Evolutionary conservation across 768 basidiomycete genomes (phyloP).

Genomic region (Tricholoma matsutake): DNA sequence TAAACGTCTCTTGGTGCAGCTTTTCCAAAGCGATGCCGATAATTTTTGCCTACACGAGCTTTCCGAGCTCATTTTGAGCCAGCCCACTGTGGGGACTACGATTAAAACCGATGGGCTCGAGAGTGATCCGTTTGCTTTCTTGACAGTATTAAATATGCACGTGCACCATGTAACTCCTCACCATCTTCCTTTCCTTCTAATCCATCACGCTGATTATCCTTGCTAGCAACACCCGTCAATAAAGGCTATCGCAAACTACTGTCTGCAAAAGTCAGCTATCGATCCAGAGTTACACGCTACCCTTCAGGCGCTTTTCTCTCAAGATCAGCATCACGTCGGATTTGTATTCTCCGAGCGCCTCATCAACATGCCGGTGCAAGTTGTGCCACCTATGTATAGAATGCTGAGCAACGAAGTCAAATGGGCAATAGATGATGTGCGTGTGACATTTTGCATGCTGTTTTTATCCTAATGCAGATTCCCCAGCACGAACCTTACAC

Average conservation of each 20-base stretch:
- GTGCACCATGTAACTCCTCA: slow-evolving; percentile 49
- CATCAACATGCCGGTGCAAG: slow-evolving; percentile 94
- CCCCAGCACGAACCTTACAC: slow-evolving; percentile 55
- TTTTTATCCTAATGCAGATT: neutral
- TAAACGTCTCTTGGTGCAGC: slow-evolving; percentile 67
- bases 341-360: slow-evolving; percentile 85
- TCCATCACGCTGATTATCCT: neutral
- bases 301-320: slow-evolving; percentile 53
- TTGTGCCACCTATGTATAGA: slow-evolving; percentile 87
- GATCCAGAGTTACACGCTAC: slow-evolving; percentile 49
- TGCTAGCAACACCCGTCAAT: slow-evolving; percentile 69
- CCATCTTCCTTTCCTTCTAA: slow-evolving; percentile 4
- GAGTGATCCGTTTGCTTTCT: slow-evolving; percentile 85
- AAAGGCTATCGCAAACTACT: slow-evolving; percentile 65
- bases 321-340: slow-evolving; percentile 60
- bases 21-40: slow-evolving; percentile 74
- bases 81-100: slow-evolving; percentile 78
- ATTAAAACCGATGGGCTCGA: slow-evolving; percentile 89
- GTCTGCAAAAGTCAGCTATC: slow-evolving; percentile 54
- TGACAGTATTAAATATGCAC: slow-evolving; percentile 80
- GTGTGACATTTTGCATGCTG: slow-evolving; percentile 20
- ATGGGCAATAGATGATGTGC: slow-evolving; percentile 63
- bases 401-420: slow-evolving; percentile 86
- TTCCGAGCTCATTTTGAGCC: slow-evolving; percentile 73
- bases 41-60: slow-evolving; percentile 68